Evolutionary conservation across 73 alveolate genomes (phyloP).

Genomic region (Paramecium biaurelia): DNA sequence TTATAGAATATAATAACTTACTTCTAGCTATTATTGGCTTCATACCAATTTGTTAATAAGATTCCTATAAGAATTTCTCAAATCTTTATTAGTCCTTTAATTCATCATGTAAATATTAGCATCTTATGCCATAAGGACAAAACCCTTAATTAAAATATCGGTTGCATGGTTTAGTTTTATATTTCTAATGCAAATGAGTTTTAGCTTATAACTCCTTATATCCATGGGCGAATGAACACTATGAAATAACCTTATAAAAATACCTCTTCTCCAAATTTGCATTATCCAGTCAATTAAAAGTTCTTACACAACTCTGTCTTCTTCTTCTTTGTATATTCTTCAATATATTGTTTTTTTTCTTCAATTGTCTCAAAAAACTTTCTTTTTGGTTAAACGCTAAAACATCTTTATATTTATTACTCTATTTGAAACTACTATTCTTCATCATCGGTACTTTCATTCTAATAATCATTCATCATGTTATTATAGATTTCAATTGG

Average conservation of each 20-base stretch:
- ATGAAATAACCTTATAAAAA: background rate
- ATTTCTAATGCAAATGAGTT: slow-evolving; percentile 82
- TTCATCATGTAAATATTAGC: slow-evolving; percentile 87
- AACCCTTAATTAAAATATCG: slow-evolving; percentile 82
- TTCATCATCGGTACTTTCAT: background rate
- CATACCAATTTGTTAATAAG: background rate
- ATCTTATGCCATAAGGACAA: slow-evolving; percentile 94
- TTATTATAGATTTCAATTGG: background rate
- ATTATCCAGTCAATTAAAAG: slow-evolving; percentile 67
- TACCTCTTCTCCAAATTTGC: slow-evolving; percentile 75
- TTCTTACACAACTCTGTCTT: slow-evolving; percentile 78
- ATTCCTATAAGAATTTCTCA: background rate
- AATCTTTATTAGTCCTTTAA: slow-evolving; percentile 11
- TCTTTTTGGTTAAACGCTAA: slow-evolving; percentile 62
- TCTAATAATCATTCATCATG: background rate
- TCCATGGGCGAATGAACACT: slow-evolving; percentile 94
- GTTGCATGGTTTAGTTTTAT: slow-evolving; percentile 92
- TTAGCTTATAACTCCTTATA: slow-evolving; percentile 73
- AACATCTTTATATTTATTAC: background rate
- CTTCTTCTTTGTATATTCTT: slow-evolving; percentile 74
- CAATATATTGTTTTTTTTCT: slow-evolving; percentile 54
- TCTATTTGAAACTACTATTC: background rate
- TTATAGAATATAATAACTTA: background rate
- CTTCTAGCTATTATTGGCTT: background rate
- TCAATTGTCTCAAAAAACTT: slow-evolving; percentile 36